Conservation (phyloP, 192 early-diverging fungal genomes). For the Mycoemilia scoparia region DNA sequence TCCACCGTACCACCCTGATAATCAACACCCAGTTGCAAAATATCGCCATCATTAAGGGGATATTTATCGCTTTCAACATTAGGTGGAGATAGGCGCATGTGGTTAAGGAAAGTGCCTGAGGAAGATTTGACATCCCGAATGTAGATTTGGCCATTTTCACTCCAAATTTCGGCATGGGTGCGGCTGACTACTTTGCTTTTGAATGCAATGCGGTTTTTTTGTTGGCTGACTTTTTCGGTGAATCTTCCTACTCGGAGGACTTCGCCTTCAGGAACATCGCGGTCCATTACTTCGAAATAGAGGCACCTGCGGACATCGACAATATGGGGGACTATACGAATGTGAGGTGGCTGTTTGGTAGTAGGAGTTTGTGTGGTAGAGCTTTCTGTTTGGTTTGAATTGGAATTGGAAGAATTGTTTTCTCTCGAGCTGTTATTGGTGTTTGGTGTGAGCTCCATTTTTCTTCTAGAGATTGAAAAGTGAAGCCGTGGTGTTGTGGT, state of each 20-base stretch:
- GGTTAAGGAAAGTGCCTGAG: conserved; percentile 95
- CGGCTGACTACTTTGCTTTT: conserved; percentile 87
- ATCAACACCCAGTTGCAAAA: conserved; percentile 91
- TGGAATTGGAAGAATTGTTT: too few relatives aligned
- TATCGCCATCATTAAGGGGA: conserved; percentile 71
- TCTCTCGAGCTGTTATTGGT: too few relatives aligned
- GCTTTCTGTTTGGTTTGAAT: too few relatives aligned
- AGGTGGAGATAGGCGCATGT: conserved; percentile 75
- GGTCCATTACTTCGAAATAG: conserved; percentile 43
- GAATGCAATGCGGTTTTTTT: conserved; percentile 57
- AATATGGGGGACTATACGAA: conserved; percentile 35
- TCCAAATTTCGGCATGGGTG: conserved; percentile 86
- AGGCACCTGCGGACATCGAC: conserved; percentile 31
- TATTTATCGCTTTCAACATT: conserved; percentile 67
- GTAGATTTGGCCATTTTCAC: conserved; percentile 68
- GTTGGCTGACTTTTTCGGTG: conserved; percentile 40
- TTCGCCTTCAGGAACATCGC: conserved; percentile 38
- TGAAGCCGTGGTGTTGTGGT: too few relatives aligned
- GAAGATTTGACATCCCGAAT: conserved; percentile 91
- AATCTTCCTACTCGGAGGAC: conserved; percentile 55
- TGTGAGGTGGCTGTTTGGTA: too few relatives aligned
- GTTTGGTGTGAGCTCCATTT: too few relatives aligned
- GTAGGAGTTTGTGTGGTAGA: too few relatives aligned
- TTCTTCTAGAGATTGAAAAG: too few relatives aligned
- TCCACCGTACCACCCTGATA: conserved; percentile 86